Evolutionary conservation across 1,139 yeast species (phyloP).

Genomic region (Candida albicans): DNA sequence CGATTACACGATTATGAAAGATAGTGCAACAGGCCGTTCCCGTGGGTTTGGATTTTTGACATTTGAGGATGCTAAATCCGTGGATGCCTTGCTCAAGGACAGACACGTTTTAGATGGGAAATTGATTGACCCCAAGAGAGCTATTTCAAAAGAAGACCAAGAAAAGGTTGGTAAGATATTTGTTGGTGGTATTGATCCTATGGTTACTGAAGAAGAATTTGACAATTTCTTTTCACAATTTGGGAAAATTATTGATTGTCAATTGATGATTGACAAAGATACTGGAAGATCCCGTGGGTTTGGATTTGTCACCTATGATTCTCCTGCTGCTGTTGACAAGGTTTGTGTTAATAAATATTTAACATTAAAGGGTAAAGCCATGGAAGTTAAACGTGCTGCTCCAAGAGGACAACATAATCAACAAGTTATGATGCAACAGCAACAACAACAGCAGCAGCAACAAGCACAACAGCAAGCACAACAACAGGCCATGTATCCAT

Average conservation of each 20-base stretch:
- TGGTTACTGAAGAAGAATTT: slow-evolving; percentile 91
- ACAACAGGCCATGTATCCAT: slow-evolving; percentile 22
- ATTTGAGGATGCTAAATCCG: slow-evolving; percentile 78
- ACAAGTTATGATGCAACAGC: slow-evolving; percentile 40
- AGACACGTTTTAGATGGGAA: slow-evolving; percentile 95
- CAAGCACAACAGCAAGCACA: slow-evolving; percentile 25
- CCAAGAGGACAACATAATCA: slow-evolving; percentile 68
- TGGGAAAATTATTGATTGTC: slow-evolving; percentile 95
- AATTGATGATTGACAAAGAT: slow-evolving; percentile 95
- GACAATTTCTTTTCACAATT: slow-evolving; percentile 84
- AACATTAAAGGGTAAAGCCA: slow-evolving; percentile 82
- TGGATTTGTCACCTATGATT: slow-evolving; percentile 95
- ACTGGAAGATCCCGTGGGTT: slow-evolving; percentile 98
- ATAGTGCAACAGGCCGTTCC: slow-evolving; percentile 83
- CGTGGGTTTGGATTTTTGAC: slow-evolving; percentile 97
- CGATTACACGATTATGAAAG: slow-evolving; percentile 95
- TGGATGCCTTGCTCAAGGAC: slow-evolving; percentile 81
- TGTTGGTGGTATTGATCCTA: slow-evolving; percentile 97
- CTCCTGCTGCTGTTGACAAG: slow-evolving; percentile 92
- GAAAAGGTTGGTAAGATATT: slow-evolving; percentile 96
- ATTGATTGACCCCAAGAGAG: slow-evolving; percentile 96
- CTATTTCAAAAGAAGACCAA: slow-evolving; percentile 97
- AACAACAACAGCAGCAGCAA: slow-evolving; percentile 31
- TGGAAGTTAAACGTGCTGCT: slow-evolving; percentile 98
- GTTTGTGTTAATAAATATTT: slow-evolving; percentile 83